These are phyloP conservation scores for Chlamydomonas incerta DNA, from an alignment of 139 green algal species.

Conservation along the genomic window DNA sequence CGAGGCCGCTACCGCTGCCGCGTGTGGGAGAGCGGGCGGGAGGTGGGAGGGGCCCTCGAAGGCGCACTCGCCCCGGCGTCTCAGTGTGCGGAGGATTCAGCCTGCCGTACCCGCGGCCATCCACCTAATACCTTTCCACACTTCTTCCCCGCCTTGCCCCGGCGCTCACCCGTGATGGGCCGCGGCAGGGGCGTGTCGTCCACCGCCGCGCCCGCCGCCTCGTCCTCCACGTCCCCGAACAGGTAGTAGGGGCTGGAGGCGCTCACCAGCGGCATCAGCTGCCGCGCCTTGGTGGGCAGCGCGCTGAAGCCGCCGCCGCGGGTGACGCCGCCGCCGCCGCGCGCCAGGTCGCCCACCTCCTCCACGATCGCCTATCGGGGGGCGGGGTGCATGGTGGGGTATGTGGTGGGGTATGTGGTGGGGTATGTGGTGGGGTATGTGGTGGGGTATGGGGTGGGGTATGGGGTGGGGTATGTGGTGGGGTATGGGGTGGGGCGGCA, in stretches of 20 bases:
- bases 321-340: neutral
- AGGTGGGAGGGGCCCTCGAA: too few relatives aligned
- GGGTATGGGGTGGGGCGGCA: too few relatives aligned
- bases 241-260: constrained; percentile 73
- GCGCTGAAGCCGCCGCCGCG: constrained; percentile 8
- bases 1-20: too few relatives aligned
- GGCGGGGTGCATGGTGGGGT: neutral
- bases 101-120: too few relatives aligned
- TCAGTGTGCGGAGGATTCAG: too few relatives aligned
- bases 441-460: neutral
- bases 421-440: too few relatives aligned
- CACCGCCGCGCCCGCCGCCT: neutral
- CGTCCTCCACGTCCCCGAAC: constrained; percentile 63
- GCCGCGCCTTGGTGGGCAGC: constrained; percentile 68
- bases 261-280: constrained; percentile 67
- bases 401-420: too few relatives aligned
- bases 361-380: constrained; percentile 61
- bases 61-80: too few relatives aligned
- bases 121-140: too few relatives aligned
- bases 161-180: constrained; percentile 28
- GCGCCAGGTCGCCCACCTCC: constrained; percentile 55
- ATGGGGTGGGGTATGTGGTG: too few relatives aligned
- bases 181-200: constrained; percentile 33
- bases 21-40: too few relatives aligned
- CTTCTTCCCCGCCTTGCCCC: too few relatives aligned